phyloP scores from a whole-genome alignment of 2,329 filamentous ascomycete genomes.

The Camptophora hylomeconis region DNA sequence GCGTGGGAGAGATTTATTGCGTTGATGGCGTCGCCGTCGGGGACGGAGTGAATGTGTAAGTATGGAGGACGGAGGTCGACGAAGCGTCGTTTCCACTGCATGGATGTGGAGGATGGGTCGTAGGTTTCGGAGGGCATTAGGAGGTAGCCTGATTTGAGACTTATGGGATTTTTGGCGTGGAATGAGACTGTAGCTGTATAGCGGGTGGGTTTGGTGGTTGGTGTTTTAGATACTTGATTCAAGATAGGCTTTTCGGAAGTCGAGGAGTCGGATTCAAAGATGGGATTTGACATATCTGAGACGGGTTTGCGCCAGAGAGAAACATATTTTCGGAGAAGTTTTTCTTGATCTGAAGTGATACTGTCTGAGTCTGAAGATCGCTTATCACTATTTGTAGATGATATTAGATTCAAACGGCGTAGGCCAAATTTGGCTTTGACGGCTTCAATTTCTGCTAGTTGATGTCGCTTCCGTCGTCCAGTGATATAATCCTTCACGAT shows the following conservation, averaged over 20 bases:
- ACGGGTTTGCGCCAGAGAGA: constrained; percentile 20
- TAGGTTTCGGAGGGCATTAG: constrained; percentile 66
- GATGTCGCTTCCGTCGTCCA: constrained; percentile 58
- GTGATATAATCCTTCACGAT: constrained; percentile 78
- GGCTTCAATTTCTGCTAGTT: constrained; percentile 68
- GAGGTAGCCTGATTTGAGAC: constrained; percentile 79
- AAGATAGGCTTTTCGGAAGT: constrained; percentile 31
- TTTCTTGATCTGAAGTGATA: constrained; percentile 16
- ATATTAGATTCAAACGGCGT: constrained; percentile 21
- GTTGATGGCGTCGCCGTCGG: constrained; percentile 79
- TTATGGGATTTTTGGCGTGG: constrained; percentile 64
- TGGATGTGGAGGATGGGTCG: constrained; percentile 32
- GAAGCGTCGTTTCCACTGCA: constrained; percentile 81
- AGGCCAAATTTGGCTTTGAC: constrained; percentile 31
- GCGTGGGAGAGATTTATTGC: constrained; percentile 81
- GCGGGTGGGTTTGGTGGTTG: constrained; percentile 33
- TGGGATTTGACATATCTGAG: constrained; percentile 25
- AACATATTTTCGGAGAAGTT: constrained; percentile 28
- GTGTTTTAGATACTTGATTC: constrained; percentile 13
- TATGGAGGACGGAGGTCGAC: constrained; percentile 87
- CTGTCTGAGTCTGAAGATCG: constrained; percentile 7
- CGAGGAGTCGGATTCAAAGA: constrained; percentile 29
- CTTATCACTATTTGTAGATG: constrained; percentile 6
- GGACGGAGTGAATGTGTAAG: constrained; percentile 73
- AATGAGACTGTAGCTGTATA: constrained; percentile 66